Conservation (phyloP, 768 basidiomycete genomes). For the Rhizopogon vesiculosus region DNA sequence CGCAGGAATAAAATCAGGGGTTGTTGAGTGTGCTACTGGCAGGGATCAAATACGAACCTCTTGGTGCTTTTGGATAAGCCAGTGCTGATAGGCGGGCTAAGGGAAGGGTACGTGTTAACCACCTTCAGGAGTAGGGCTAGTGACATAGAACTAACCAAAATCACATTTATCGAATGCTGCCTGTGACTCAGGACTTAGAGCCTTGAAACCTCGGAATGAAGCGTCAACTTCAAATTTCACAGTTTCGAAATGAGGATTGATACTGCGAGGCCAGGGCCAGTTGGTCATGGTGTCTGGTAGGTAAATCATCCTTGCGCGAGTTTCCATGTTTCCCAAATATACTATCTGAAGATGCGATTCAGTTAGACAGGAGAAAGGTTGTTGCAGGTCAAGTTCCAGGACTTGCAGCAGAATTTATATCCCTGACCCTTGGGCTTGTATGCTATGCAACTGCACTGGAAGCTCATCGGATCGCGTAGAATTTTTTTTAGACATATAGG, state of each 20-base stretch:
- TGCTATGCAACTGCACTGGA: no score
- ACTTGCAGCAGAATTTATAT: no score
- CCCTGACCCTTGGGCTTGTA: no score
- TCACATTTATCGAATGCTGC: constrained; percentile 37
- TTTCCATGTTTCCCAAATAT: no score
- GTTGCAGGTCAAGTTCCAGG: no score
- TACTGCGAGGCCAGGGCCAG: constrained; percentile 40
- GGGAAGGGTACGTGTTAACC: background rate
- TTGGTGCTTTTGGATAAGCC: constrained; percentile 2
- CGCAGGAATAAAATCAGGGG: background rate
- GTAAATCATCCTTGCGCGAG: background rate
- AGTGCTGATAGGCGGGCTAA: constrained; percentile 4
- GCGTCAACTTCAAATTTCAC: constrained; percentile 29
- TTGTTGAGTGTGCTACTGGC: no score
- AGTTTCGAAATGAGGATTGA: constrained; percentile 34
- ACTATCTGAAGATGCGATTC: no score
- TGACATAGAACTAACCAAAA: constrained; percentile 25
- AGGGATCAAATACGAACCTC: background rate
- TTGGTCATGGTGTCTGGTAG: constrained; percentile 34
- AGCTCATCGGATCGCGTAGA: no score
- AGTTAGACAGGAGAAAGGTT: no score
- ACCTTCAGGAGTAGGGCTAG: no score
- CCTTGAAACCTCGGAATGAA: constrained; percentile 34
- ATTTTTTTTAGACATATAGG: no score
- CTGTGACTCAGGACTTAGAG: constrained; percentile 32